Evolutionary conservation across 495 filamentous ascomycete genomes (phyloP), one percentile per base, ranked within the genome.

Genomic region (Xylaria acuta): DNA sequence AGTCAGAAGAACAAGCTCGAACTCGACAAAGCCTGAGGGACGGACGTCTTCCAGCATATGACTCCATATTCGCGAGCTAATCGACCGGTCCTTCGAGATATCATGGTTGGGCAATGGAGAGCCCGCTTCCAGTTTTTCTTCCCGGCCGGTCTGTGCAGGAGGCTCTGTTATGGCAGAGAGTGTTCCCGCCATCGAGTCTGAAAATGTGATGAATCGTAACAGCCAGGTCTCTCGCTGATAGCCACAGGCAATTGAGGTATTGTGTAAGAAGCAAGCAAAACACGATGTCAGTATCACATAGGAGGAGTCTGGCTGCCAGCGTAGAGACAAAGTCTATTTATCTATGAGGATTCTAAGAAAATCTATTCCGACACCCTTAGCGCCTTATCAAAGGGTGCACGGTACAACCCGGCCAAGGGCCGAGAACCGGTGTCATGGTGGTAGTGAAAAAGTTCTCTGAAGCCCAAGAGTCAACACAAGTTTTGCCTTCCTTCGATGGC

Each of bases 1-100:
- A 1, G 84, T 86, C 32, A 85, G 73, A 58, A 86, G 70, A 5
- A 84, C 62, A 18, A 86, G 76, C 67, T 85, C 76, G 18, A 84
- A 36, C 53, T 86, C 84, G 22, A 76, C 80, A 70, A 85, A 79
- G 30, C 40, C 51, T 0, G 80, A 80, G 9, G 82, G 72, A 20
- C 79, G 72, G 51, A 86, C 73, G n/a, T 76, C 65, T 43, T 80
- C 79, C 36, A 79, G 75, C 72, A 86, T 77, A 54, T 86, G 76
- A 22, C 63, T 34, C 80, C 83, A 82, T 67, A 74, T 62, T 62
- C 72, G 80, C 0, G 79, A 79, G 38, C 67, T 34, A 18, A 74
- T 67, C 14, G 76, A 74, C 22, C 30, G 60, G 7, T 30, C 18
- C 45, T 30, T 27, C 11, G 32, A 18, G 30, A 34, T 25, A 22